Conservation (phyloP, 164 flowering plant species). For the Litsea cubeba region DNA sequence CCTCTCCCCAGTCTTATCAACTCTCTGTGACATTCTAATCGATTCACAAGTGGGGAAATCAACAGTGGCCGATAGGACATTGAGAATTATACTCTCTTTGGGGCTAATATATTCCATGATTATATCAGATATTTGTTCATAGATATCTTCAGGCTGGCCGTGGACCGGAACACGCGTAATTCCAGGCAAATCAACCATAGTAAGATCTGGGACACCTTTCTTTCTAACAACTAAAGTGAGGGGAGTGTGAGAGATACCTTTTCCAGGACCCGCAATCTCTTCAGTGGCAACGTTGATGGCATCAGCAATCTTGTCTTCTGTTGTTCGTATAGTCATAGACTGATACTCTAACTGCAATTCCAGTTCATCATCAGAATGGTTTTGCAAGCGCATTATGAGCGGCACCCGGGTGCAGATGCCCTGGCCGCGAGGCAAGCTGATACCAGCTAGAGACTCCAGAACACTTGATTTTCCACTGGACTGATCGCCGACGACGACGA, state of each 20-base stretch:
- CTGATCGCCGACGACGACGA: constrained; percentile 18
- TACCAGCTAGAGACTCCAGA: constrained; percentile 14
- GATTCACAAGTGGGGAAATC: constrained; percentile 56
- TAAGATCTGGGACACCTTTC: constrained; percentile 22
- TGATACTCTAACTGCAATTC: constrained; percentile 17
- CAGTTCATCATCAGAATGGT: not conserved
- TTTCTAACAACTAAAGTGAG: constrained; percentile 37
- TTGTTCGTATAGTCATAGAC: constrained; percentile 18
- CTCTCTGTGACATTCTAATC: constrained; percentile 43
- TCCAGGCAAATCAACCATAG: constrained; percentile 42
- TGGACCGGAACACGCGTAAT: constrained; percentile 46
- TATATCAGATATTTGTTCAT: constrained; percentile 36
- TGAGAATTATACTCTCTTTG: constrained; percentile 39
- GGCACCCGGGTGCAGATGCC: constrained; percentile 22
- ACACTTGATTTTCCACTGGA: constrained; percentile 18
- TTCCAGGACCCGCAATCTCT: constrained; percentile 34
- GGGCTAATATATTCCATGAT: constrained; percentile 43
- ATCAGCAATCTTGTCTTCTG: constrained; percentile 20
- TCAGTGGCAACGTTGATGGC: constrained; percentile 27
- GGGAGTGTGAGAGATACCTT: constrained; percentile 33
- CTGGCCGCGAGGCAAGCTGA: constrained; percentile 16
- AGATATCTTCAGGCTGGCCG: constrained; percentile 45
- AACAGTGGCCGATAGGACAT: constrained; percentile 39
- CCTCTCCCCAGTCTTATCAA: constrained; percentile 35
- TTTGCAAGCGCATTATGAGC: constrained; percentile 11